Base-by-base conservation (phyloP, 2,329 filamentous ascomycete species). In the Lithohypha guttulata region DNA sequence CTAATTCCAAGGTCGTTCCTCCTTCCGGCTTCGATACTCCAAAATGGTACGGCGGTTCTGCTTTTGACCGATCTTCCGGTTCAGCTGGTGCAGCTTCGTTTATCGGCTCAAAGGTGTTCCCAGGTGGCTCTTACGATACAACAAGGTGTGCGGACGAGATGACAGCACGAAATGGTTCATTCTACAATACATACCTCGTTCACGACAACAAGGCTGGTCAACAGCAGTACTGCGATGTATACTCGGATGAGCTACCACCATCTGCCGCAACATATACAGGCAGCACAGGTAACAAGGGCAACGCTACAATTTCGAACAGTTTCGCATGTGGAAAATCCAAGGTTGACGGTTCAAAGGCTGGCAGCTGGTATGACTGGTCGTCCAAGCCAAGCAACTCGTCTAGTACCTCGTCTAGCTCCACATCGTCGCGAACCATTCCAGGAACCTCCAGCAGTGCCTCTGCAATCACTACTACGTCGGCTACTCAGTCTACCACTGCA, bases 171-270 rank as follows among this genome's bases (percentile, higher is more conserved):
- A 37, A 34, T n/a, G 42, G 45, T 26, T 37, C 33, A 13, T 47
- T 47, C 38, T 47, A 45, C 43, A 47, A 47, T 34, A 47, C 45
- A 19, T 47, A 47, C 21, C 20, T 45, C 21, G 33, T 47, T n/a
- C 42, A 32, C 26, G 34, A 35, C 30, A 39, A 47, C 19, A 42
- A 42, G 29, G 37, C 42, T 10, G 25, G 17, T 17, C 39, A 44
- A 29, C 40, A 40, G 10, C 45, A 47, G 41, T 43, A 47, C 34
- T 47, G 45, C 25, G 45, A 47, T 30, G 18, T 47, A 19, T 47
- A 47, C 25, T 29, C 42, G 5, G 6, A 29, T 4, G 23, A n/a
- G 7, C 13, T 37, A 10, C 22, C 34, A 11, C 23, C 28, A 4
- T 17, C 34, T n/a, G 20, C 34, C 14, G 23, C 23, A 6, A 28